Evolutionary conservation across 2,329 filamentous ascomycete genomes (phyloP).

Genomic region (Hirsutella rhossiliensis): DNA sequence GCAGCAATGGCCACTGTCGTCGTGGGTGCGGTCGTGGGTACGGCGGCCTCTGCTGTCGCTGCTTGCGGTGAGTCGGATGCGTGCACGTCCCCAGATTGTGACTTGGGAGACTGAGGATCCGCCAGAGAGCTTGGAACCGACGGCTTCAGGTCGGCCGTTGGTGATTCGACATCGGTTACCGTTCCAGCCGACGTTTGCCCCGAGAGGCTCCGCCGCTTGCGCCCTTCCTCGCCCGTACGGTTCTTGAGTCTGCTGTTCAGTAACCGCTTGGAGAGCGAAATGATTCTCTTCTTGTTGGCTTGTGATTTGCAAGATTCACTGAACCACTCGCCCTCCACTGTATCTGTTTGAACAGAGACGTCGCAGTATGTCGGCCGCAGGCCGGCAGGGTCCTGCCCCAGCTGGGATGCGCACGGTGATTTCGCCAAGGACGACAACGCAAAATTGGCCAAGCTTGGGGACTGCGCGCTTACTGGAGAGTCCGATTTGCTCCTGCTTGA

Average conservation of each 20-base stretch:
- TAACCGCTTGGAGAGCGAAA: slow-evolving; percentile 40
- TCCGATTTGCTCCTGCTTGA: slow-evolving; percentile 37
- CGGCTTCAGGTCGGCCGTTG: slow-evolving; percentile 17
- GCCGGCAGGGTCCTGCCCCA: slow-evolving; percentile 25
- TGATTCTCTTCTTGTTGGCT: slow-evolving; percentile 33
- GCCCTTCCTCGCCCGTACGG: slow-evolving; percentile 26
- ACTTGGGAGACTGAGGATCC: slow-evolving; percentile 12
- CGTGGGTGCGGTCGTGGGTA: too few species aligned
- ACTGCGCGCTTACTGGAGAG: slow-evolving; percentile 33
- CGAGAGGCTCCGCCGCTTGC: slow-evolving; percentile 13
- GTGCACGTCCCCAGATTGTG: slow-evolving; percentile 11
- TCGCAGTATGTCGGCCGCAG: slow-evolving; percentile 35
- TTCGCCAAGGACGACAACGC: slow-evolving; percentile 13
- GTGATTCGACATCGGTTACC: slow-evolving; percentile 28
- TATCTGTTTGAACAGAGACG: slow-evolving; percentile 41
- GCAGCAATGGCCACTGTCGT: slow-evolving; percentile 5
- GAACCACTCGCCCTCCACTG: slow-evolving; percentile 41
- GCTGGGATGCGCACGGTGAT: slow-evolving; percentile 14
- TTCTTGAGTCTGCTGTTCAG: slow-evolving; percentile 34
- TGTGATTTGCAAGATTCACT: slow-evolving; percentile 22
- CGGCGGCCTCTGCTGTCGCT: slow-evolving; percentile 7
- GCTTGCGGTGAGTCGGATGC: slow-evolving; percentile 19
- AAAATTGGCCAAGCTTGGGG: slow-evolving; percentile 20
- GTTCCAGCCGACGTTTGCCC: slow-evolving; percentile 15
- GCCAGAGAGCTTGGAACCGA: slow-evolving; percentile 7